Percentiles rank a stretch among this genome's conserved stretches.
Evolutionary conservation across 345 rosid species (phyloP).

Genomic region (Gossypium thurberi): DNA sequence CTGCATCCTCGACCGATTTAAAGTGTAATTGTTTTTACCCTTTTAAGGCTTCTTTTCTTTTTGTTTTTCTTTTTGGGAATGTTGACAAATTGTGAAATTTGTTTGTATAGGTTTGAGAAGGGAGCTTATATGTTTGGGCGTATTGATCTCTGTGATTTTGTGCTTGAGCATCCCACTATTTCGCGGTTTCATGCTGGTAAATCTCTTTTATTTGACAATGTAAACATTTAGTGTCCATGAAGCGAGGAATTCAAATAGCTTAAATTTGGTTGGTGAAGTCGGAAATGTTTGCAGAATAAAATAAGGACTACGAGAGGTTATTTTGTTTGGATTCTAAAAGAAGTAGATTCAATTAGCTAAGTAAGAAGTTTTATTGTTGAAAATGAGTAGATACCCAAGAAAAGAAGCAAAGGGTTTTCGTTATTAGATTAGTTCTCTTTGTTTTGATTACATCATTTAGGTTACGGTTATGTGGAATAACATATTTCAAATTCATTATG

Average conservation of each 20-base stretch:
- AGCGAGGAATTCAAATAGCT: not conserved
- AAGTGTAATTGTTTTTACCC: constrained; percentile 34
- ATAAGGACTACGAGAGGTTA: not conserved
- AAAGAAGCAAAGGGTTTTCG: not conserved
- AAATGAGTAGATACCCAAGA: not conserved
- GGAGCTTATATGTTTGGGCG: constrained; percentile 99
- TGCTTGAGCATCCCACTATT: constrained; percentile 82
- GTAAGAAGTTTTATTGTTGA: not conserved
- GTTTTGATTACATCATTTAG: not conserved
- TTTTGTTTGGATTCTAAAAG: not conserved
- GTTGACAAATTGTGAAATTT: not conserved
- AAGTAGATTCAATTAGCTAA: not conserved
- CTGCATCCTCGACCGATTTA: constrained; percentile 48
- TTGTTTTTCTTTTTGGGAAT: not conserved
- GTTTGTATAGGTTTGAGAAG: constrained; percentile 50
- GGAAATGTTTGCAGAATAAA: not conserved
- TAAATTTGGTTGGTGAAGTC: not conserved
- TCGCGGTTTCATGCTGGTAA: constrained; percentile 96
- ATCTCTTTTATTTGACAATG: not conserved
- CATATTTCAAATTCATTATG: not conserved
- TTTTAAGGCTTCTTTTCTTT: not conserved
- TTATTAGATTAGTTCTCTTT: not conserved
- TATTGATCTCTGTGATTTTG: constrained; percentile 72
- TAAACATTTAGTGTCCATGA: not conserved
- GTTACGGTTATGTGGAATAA: not conserved